These are phyloP conservation scores for Serendipita sp. DNA, from an alignment of 768 basidiomycete species.

Conservation along the genomic window DNA sequence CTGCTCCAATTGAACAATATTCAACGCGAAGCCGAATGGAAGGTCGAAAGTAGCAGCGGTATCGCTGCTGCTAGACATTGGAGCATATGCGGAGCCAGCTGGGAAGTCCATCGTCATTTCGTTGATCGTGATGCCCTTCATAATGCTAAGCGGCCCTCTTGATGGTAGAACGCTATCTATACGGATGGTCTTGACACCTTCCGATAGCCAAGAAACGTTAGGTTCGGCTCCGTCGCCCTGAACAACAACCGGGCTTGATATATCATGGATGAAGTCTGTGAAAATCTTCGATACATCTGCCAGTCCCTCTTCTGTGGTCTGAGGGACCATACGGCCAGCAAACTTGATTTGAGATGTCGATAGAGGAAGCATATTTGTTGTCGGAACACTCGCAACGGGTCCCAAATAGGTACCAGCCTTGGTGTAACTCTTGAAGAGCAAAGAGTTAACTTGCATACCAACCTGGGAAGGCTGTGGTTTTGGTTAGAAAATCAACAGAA, in stretches of 20 bases:
- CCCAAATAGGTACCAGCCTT: slow-evolving; percentile 33
- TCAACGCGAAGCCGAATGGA: slow-evolving; percentile 54
- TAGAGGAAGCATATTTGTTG: slow-evolving; percentile 38
- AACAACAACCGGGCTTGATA: slow-evolving; percentile 42
- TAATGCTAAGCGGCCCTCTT: slow-evolving; percentile 41
- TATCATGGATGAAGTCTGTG: slow-evolving; percentile 54
- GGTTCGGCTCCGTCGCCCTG: slow-evolving; percentile 44
- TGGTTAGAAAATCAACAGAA: slow-evolving; percentile 8
- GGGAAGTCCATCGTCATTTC: slow-evolving; percentile 45
- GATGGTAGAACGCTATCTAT: slow-evolving; percentile 47
- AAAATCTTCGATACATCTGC: slow-evolving; percentile 46
- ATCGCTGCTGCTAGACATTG: slow-evolving; percentile 39
- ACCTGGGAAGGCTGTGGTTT: slow-evolving; percentile 49
- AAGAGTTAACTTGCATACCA: slow-evolving; percentile 43
- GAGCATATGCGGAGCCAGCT: slow-evolving; percentile 37
- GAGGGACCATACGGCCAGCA: slow-evolving; percentile 48
- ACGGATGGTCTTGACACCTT: slow-evolving; percentile 46
- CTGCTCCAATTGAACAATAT: slow-evolving; percentile 45
- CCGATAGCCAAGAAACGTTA: slow-evolving; percentile 51
- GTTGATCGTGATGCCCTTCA: slow-evolving; percentile 45
- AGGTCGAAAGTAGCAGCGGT: slow-evolving; percentile 49
- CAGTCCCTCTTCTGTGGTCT: slow-evolving; percentile 34
- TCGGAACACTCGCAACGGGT: slow-evolving; percentile 32
- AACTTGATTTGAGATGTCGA: slow-evolving; percentile 37
- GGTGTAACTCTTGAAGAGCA: slow-evolving; percentile 45